Base-by-base conservation (phyloP, 176 grass and related monocot species). In the Aegilops umbellulata region DNA sequence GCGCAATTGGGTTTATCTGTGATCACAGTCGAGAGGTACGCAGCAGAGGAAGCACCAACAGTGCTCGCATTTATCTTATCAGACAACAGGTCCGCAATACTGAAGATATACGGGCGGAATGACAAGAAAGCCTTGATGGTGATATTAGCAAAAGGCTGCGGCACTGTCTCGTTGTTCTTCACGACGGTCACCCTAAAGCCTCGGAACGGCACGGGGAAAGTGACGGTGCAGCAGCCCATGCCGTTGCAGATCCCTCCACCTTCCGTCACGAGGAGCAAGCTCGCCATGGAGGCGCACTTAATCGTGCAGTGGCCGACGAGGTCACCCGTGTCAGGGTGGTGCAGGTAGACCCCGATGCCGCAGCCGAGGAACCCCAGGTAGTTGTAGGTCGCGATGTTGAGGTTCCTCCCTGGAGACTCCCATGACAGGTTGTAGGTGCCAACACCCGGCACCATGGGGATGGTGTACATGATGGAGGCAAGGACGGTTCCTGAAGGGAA, bases 281-380 rank as follows among this genome's bases (percentile, higher is more conserved):
- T 73, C 2, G 7, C 61, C 78, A 82, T 82, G 61, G 69, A 76
- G 30, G 71, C 35, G 10, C 86, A 82, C 79, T 68, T 78, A 35
- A 1, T 34, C 3, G 49, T 83, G 69, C 80, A 88, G 60, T 83
- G 73, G 14, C 72, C 86, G 7, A 83, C 62, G 9, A 83, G 61
- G 5, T 68, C 22, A 5, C 63, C 20, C 0, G 46, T 78, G 38
- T 88, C 72, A 13, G 26, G 86, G 19, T 88, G 71, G 35, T 77
- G 69, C 4, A 88, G 36, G 72, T 83, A 83, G 13, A 77, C 13
- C 13, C 47, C 47, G 12, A 77, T 29, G 31, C 80, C 71, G 0
- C 86, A 88, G 31, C 86, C 86, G 15, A 88, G 71, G 47, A 88
- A 82, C 3, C 9, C 60, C 29, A 88, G 76, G 47, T 88, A 83